These are phyloP conservation scores for Starmera dryadoides DNA, from an alignment of 805 yeast genomes.

Conservation along the genomic window DNA sequence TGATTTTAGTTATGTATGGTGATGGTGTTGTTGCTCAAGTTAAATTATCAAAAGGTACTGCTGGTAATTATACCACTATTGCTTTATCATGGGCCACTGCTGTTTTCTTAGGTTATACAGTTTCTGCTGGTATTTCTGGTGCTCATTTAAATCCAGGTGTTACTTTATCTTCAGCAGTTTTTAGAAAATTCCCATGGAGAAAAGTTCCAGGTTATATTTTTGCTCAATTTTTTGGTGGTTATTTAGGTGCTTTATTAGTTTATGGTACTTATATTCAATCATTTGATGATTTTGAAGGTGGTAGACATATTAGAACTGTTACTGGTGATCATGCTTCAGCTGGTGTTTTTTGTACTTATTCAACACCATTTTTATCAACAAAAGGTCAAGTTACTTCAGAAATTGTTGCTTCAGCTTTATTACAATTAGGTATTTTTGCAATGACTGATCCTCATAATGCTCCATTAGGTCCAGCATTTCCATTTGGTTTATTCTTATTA, in stretches of 20 bases:
- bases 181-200: conserved; percentile 43
- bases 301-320: conserved; percentile 16
- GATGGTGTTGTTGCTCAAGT: conserved; percentile 42
- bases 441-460: conserved; percentile 45
- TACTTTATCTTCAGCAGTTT: conserved; percentile 38
- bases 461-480: conserved; percentile 37
- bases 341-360: conserved; percentile 40
- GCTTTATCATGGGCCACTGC: conserved; percentile 50
- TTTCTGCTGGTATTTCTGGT: conserved; percentile 50
- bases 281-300: conserved; percentile 29
- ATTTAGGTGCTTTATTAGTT: conserved; percentile 36
- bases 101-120: conserved; percentile 41
- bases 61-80: conserved; percentile 35
- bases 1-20: conserved; percentile 38
- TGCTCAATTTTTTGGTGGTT: conserved; percentile 44
- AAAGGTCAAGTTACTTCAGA: conserved; percentile 42
- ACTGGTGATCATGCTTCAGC: conserved; percentile 29
- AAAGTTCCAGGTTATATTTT: conserved; percentile 37
- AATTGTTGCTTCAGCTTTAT: conserved; percentile 34
- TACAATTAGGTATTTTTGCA: conserved; percentile 41
- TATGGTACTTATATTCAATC: conserved; percentile 38
- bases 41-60: conserved; percentile 25
- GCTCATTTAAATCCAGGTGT: conserved; percentile 53
- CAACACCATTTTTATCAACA: conserved; percentile 30
- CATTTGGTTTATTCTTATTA: conserved; percentile 38